Percentiles rank a stretch among this genome's conserved stretches.
Conservation (phyloP, 2,329 filamentous ascomycete species). For the Calycina herbarum region DNA sequence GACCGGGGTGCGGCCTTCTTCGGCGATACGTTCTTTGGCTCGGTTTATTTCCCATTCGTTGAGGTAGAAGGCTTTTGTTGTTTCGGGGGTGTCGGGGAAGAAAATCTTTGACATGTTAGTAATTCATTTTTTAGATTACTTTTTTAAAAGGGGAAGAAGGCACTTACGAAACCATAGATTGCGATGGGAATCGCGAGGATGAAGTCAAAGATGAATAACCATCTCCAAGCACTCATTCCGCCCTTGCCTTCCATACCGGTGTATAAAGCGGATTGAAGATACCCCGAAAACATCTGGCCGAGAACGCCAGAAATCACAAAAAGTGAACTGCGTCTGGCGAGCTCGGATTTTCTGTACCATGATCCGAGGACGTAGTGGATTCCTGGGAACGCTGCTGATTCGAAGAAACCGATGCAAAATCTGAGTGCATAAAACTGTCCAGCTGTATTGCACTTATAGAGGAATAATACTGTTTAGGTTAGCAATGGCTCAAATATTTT, state of each 20-base stretch:
- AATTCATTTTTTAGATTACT: not conserved
- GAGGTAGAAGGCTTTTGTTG: conserved; percentile 43
- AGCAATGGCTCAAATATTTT: not conserved
- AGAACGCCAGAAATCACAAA: conserved; percentile 40
- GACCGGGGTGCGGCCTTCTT: conserved; percentile 41
- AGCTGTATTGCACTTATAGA: conserved; percentile 42
- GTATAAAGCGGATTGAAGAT: conserved; percentile 44
- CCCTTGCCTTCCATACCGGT: conserved; percentile 40
- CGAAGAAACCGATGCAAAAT: conserved; percentile 27
- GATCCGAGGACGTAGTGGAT: conserved; percentile 42
- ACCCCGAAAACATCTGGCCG: conserved; percentile 45
- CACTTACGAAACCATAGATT: conserved; percentile 46
- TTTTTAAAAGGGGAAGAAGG: not conserved
- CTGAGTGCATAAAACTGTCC: conserved; percentile 33
- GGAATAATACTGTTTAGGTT: not conserved
- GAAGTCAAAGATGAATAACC: conserved; percentile 48
- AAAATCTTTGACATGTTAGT: conserved; percentile 37
- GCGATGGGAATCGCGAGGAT: conserved; percentile 35
- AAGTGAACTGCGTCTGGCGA: conserved; percentile 43
- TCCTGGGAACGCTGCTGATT: conserved; percentile 46
- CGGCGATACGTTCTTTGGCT: conserved; percentile 43
- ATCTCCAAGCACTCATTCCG: conserved; percentile 43
- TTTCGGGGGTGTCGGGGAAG: conserved; percentile 43
- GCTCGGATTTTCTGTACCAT: conserved; percentile 45
- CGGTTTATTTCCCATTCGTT: conserved; percentile 39